Base-by-base conservation (phyloP, 306 rosid genomes). In the Pyrus pyrifolia region DNA sequence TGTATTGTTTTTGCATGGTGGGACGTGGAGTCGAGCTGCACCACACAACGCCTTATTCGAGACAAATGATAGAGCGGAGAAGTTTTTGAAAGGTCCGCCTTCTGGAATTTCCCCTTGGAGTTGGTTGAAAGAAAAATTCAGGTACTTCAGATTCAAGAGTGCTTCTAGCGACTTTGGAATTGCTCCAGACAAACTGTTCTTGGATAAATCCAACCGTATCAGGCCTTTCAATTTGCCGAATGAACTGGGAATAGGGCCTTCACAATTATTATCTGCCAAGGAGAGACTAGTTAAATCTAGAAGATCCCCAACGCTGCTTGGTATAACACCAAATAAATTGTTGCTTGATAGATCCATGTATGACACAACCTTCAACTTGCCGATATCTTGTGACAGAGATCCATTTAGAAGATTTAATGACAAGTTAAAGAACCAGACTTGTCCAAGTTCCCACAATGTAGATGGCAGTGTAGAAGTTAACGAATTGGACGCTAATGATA, bases 11-110 rank as follows among this genome's bases (percentile, higher is more conserved):
- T 63, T 31, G 78, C 86, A 83, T 2, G 68, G 71, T 53, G 31
- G 73, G 17, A 73, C 52, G 68, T 70, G 57, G 27, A 69, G 13
- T 33, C 40, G 33, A 18, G 71, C 61, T 38, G 35, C 74, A 12
- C 80, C 74, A 70, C 86, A 83, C 8, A 83, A 58, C 3, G 3
- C 77, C 29, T 51, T 53, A 19, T 53, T 53, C 22, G 23, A 53
- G 23, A 53, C 59, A 53, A 53, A 53, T 53, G 59, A 53, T 19
- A 2, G 22, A 19, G 59, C 59, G 2, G 59, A 53, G 4, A 53
- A 53, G 59, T 19, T 53, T 53, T 2, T 17, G 59, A 53, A 53
- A 7, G 59, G 23, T 17, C 59, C 59, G 1, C 22, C 22, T 17
- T 17, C 22, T 5, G 59, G 59, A 53, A 53, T 53, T 53, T 46